Evolutionary conservation across 805 yeast species (phyloP).

Genomic region (Wickerhamiella spandovensis): DNA sequence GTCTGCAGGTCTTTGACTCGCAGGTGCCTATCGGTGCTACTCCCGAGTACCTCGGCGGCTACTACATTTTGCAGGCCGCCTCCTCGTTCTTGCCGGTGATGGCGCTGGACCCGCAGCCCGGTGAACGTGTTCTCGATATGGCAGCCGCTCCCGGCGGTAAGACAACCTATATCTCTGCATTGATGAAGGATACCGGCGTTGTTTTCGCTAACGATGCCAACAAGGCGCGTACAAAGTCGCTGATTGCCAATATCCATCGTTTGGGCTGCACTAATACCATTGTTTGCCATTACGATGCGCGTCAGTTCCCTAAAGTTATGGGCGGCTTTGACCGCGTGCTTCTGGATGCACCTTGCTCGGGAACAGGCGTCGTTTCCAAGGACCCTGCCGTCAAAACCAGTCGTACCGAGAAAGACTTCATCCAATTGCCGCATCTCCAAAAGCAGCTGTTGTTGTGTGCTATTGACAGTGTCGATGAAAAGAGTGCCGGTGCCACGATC

Average conservation of each 20-base stretch:
- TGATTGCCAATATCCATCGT: slow-evolving; percentile 95
- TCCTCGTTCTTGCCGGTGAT: slow-evolving; percentile 94
- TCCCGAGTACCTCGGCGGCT: slow-evolving; percentile 96
- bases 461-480: slow-evolving; percentile 92
- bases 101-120: slow-evolving; percentile 96
- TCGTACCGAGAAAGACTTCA: slow-evolving; percentile 91
- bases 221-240: slow-evolving; percentile 89
- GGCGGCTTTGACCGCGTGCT: slow-evolving; percentile 95
- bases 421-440: slow-evolving; percentile 92
- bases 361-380: slow-evolving; percentile 97
- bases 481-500: slow-evolving; percentile 65
- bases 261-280: slow-evolving; percentile 92
- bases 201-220: slow-evolving; percentile 96
- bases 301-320: slow-evolving; percentile 94
- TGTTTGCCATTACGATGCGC: slow-evolving; percentile 94
- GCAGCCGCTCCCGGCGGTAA: slow-evolving; percentile 99
- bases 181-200: slow-evolving; percentile 97
- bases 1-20: slow-evolving; percentile 91
- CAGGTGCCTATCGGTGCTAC: slow-evolving; percentile 99
- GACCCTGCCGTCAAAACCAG: slow-evolving; percentile 88
- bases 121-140: slow-evolving; percentile 93
- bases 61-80: slow-evolving; percentile 95
- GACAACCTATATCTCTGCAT: slow-evolving; percentile 84
- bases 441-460: slow-evolving; percentile 89
- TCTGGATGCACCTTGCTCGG: slow-evolving; percentile 98